Conservation (phyloP, 345 rosid genomes). For the Salix koriyanagi region DNA sequence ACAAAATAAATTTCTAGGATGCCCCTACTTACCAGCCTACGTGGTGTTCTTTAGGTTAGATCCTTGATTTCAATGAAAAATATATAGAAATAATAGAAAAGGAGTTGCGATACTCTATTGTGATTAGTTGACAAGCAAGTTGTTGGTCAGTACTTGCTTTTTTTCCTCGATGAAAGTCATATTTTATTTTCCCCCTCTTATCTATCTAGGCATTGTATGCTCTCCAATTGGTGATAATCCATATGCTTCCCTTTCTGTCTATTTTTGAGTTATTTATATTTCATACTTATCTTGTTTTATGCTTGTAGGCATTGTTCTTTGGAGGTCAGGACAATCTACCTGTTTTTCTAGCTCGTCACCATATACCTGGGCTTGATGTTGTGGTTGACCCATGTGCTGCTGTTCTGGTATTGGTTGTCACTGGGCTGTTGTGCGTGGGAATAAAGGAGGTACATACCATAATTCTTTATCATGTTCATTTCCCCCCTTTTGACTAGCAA, state of each 20-base stretch:
- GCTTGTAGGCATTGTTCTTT: slow-evolving; percentile 70
- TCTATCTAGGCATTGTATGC: neutral
- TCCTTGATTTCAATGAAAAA: neutral
- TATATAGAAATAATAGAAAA: neutral
- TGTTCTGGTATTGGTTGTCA: slow-evolving; percentile 63
- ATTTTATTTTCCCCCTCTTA: neutral
- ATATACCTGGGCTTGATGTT: slow-evolving; percentile 76
- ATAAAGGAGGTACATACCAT: slow-evolving; percentile 75
- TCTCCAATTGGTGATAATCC: neutral
- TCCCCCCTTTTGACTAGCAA: neutral
- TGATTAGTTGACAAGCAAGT: neutral
- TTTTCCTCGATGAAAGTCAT: neutral
- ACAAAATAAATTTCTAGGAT: neutral
- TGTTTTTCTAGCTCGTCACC: slow-evolving; percentile 63
- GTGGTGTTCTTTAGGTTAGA: neutral
- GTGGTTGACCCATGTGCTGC: slow-evolving; percentile 94
- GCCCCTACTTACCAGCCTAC: neutral
- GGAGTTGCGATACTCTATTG: neutral
- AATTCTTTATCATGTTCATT: neutral
- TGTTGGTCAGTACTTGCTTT: neutral
- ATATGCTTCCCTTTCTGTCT: neutral
- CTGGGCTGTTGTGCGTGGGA: slow-evolving; percentile 90
- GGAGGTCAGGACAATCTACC: slow-evolving; percentile 86
- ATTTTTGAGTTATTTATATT: neutral
- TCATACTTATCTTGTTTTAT: slow-evolving; percentile 4